phyloP scores from a whole-genome alignment of 352 stramenopile species.

The Aphanomyces invadans region DNA sequence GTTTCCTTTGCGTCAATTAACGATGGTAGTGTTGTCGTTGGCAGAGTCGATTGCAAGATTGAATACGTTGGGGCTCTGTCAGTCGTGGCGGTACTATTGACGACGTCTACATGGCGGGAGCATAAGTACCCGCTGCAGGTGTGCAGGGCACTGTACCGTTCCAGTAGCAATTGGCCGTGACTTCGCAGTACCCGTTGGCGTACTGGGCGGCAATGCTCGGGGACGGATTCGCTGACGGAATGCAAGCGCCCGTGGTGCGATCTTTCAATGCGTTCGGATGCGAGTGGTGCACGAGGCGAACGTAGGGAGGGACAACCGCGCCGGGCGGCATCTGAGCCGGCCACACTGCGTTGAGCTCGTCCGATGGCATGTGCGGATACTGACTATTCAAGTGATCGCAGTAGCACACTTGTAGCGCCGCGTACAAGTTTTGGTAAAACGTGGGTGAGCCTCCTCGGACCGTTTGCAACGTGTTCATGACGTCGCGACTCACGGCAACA shows the following conservation, averaged over 20 bases:
- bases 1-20: constrained; percentile 28
- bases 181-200: constrained; percentile 34
- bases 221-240: constrained; percentile 31
- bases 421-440: neutral
- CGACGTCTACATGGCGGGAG: neutral
- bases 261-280: constrained; percentile 38
- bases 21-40: constrained; percentile 26
- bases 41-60: constrained; percentile 27
- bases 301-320: constrained; percentile 25
- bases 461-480: neutral
- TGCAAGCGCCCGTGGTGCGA: constrained; percentile 28
- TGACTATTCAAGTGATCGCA: neutral
- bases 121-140: too few species aligned
- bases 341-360: neutral
- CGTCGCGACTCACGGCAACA: neutral
- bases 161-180: constrained; percentile 67
- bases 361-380: neutral
- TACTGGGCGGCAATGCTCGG: constrained; percentile 29
- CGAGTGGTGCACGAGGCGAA: constrained; percentile 33
- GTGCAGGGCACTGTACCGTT: constrained; percentile 27
- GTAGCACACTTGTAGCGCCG: constrained; percentile 2
- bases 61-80: constrained; percentile 31
- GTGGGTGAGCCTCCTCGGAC: neutral
- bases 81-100: neutral
- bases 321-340: constrained; percentile 10